phyloP scores from a whole-genome alignment of 2,329 filamentous ascomycete species.

The Thelonectria rubi region DNA sequence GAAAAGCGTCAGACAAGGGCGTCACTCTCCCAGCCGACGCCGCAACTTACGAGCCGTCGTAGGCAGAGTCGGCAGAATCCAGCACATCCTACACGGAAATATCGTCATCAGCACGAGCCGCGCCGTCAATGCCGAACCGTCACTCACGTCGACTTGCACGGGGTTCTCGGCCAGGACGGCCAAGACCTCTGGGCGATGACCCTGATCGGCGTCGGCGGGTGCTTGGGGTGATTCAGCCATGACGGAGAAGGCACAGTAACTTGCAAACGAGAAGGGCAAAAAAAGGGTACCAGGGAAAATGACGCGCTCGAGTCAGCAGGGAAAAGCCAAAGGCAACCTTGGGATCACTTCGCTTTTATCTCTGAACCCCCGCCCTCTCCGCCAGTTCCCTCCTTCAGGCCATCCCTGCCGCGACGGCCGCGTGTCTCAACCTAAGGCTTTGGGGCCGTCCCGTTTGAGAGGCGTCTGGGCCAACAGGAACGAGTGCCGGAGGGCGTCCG shows the following conservation, averaged over 20 bases:
- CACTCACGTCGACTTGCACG: conserved; percentile 11
- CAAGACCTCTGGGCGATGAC: background rate
- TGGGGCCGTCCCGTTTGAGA: no score
- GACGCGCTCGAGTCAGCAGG: background rate
- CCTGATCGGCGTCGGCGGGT: background rate
- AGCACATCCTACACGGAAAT: conserved; percentile 6
- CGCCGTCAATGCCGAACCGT: no score
- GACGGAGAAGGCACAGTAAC: background rate
- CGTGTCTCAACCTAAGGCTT: background rate
- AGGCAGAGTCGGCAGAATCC: conserved; percentile 13
- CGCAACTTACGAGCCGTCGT: conserved; percentile 9
- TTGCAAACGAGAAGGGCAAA: background rate
- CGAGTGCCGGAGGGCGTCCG: background rate
- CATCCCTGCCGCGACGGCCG: background rate
- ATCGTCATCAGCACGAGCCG: background rate
- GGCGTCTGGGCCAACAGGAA: background rate
- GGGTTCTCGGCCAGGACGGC: conserved; percentile 9
- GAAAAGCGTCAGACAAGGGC: background rate
- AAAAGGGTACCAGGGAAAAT: background rate
- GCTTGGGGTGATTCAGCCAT: conserved; percentile 6
- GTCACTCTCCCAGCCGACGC: background rate
- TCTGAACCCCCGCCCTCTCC: background rate
- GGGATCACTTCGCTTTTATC: background rate
- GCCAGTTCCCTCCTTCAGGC: background rate
- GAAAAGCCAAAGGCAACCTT: background rate